Conservation (phyloP, 2,329 filamentous ascomycete species). For the Xylariaceae sp. region DNA sequence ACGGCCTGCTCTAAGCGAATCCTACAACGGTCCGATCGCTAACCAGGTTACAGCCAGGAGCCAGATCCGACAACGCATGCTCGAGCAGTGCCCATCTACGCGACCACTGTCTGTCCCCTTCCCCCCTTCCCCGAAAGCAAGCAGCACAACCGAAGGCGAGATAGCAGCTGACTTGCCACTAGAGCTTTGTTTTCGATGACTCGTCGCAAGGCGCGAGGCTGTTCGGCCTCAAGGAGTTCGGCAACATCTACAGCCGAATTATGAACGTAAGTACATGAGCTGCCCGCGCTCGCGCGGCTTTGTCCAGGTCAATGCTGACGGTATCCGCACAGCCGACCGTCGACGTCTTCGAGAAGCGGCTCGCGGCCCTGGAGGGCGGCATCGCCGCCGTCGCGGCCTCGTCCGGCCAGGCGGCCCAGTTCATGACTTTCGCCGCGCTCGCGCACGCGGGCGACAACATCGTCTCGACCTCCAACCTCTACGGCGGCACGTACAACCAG, state of each 20-base stretch:
- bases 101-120: conserved; percentile 64
- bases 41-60: conserved; percentile 61
- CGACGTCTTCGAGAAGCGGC: conserved; percentile 94
- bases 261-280: conserved; percentile 72
- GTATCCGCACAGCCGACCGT: conserved; percentile 71
- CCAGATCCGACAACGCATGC: conserved; percentile 82
- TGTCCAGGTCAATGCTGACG: conserved; percentile 1
- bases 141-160: neutral
- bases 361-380: conserved; percentile 93
- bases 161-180: conserved; percentile 10
- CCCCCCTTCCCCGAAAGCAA: no score
- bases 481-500: conserved; percentile 97
- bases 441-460: conserved; percentile 91
- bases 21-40: conserved; percentile 2
- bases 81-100: conserved; percentile 93
- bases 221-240: conserved; percentile 94
- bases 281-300: neutral
- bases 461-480: conserved; percentile 85
- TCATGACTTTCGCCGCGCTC: conserved; percentile 85
- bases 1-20: conserved; percentile 37
- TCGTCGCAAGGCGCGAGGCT: conserved; percentile 92
- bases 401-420: conserved; percentile 89
- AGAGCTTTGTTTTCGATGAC: conserved; percentile 94
- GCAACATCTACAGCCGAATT: conserved; percentile 97
- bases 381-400: conserved; percentile 81